Base-by-base conservation (phyloP, 352 stramenopile species). In the Phytophthora lateralis region DNA sequence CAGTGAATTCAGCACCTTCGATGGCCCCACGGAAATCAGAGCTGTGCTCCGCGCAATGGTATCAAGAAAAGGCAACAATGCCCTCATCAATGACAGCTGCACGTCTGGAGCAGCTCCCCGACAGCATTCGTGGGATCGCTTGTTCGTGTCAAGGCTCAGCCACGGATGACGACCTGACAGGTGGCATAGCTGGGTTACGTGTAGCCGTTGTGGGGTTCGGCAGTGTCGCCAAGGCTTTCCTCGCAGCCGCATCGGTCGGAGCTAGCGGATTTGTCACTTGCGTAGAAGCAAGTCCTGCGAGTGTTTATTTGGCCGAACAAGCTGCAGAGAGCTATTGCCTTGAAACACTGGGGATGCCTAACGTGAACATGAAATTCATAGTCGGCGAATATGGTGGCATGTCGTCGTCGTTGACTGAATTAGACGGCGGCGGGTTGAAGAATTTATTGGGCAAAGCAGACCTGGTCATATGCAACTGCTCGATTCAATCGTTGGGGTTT, bases 401-500 rank as follows among this genome's bases (percentile, higher is more conserved):
- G 6, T 9, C 42, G 20, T 47, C 56, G n/a, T 39, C 55, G 11
- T 38, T n/a, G 0, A 46, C 49, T 15, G 11, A n/a, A 26, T 18
- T 42, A 56, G 42, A 11, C 27, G 37, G 26, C 15, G 35, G 51
- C 18, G 55, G 53, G 6, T 37, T 71, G 1, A 62, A 67, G 24
- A 42, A 32, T 29, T 17, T 68, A 6, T 47, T 54, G 39, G 60
- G 53, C 4, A 34, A 55, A 30, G 38, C 45, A 26, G 68, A 80
- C 37, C 10, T 89, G 15, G 78, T 76, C 26, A 34, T 82, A 29
- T 58, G 81, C 46, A 86, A 80, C 50, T 88, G 80, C 46, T 79
- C 80, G 11, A 76, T 85, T 18, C 76, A 80, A 27, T 55, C 46
- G 2, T 50, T 71, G 15, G 56, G 60, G 26, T 62, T 63, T 45